phyloP scores from a whole-genome alignment of 2,329 filamentous ascomycete genomes.

The Periconia sp. region DNA sequence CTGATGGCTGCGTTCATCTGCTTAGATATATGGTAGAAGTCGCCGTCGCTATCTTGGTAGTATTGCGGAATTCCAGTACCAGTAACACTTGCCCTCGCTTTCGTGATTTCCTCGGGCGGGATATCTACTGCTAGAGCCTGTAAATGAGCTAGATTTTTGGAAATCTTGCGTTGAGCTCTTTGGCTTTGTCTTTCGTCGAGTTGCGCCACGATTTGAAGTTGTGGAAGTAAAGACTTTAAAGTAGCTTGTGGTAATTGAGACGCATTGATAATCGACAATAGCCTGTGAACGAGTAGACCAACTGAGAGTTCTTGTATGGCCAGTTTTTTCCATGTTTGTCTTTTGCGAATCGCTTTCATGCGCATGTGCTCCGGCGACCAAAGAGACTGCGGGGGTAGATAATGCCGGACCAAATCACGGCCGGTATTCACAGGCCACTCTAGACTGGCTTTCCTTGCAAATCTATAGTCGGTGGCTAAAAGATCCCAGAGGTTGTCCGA shows the following conservation, averaged over 20 bases:
- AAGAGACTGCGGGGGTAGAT: conserved; percentile 54
- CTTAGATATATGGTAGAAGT: conserved; percentile 36
- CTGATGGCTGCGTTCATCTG: conserved; percentile 41
- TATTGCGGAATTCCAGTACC: conserved; percentile 36
- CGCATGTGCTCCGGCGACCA: conserved; percentile 47
- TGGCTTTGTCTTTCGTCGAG: conserved; percentile 6
- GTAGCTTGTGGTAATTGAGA: conserved; percentile 9
- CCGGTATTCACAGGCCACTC: conserved; percentile 52
- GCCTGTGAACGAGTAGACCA: conserved; percentile 46
- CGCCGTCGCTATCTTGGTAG: conserved; percentile 45
- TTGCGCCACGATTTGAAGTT: conserved; percentile 22
- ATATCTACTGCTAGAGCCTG: conserved; percentile 12
- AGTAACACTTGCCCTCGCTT: conserved; percentile 15
- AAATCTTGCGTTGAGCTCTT: conserved; percentile 20
- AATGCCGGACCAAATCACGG: conserved; percentile 27
- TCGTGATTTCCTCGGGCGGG: conserved; percentile 16
- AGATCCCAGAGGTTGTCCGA: conserved; percentile 30
- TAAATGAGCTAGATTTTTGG: conserved; percentile 21
- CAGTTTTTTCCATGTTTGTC: conserved; percentile 52
- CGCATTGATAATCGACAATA: conserved; percentile 32
- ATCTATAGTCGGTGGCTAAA: conserved; percentile 35
- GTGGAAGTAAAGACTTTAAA: conserved; percentile 22
- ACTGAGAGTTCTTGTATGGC: conserved; percentile 48
- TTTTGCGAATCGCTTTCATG: conserved; percentile 32
- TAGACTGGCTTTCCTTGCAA: conserved; percentile 28